phyloP scores from a whole-genome alignment of 2,329 filamentous ascomycete species.

The Colletotrichum sp. region DNA sequence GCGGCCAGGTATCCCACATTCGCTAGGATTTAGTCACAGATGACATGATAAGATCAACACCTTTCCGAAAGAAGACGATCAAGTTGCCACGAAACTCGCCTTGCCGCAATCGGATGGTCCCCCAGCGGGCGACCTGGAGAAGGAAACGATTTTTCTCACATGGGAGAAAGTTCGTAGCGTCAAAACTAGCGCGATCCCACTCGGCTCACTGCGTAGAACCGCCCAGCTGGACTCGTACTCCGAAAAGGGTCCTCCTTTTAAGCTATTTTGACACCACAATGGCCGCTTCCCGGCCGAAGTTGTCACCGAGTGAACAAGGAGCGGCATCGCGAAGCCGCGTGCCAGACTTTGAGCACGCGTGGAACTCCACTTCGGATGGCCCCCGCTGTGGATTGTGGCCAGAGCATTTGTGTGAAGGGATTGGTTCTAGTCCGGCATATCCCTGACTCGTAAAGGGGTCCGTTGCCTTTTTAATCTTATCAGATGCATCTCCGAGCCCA shows the following conservation, averaged over 20 bases:
- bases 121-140: not conserved
- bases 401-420: not conserved
- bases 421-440: not conserved
- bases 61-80: not conserved
- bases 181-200: not conserved
- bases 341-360: not conserved
- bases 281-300: not conserved
- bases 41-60: not conserved
- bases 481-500: slow-evolving; percentile 10
- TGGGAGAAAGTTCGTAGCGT: not conserved
- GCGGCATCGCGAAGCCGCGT: not conserved
- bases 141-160: not conserved
- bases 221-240: not conserved
- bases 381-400: slow-evolving; percentile 4
- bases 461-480: slow-evolving; percentile 12
- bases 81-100: not conserved
- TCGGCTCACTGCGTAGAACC: not conserved
- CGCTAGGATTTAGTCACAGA: not conserved
- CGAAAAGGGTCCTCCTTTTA: not conserved
- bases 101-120: not conserved
- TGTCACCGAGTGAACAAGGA: not conserved
- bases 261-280: not conserved
- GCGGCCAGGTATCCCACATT: not conserved
- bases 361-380: slow-evolving; percentile 7
- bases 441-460: slow-evolving; percentile 6